A percentile compares a stretch with the other conserved stretches of the same genome.
Evolutionary conservation across 2,329 filamentous ascomycete genomes (phyloP).

Genomic region (Xylaria polymorpha): DNA sequence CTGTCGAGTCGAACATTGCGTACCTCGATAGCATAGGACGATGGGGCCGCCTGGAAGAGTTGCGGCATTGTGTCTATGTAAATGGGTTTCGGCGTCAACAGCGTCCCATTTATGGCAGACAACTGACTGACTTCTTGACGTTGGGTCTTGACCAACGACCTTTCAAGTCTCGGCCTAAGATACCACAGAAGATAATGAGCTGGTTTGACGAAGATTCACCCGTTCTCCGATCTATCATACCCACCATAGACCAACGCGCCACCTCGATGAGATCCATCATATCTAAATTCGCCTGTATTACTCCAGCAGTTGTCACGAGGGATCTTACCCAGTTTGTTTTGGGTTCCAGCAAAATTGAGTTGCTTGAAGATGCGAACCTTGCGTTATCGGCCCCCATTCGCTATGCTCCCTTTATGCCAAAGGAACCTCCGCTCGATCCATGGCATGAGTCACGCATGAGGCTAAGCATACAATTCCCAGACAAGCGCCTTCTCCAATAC

Average conservation of each 20-base stretch:
- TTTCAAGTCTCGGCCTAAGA: slow-evolving; percentile 68
- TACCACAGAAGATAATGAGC: slow-evolving; percentile 72
- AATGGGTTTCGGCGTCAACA: slow-evolving; percentile 85
- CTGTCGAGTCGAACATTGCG: slow-evolving; percentile 74
- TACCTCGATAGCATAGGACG: slow-evolving; percentile 78
- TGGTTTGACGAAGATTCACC: slow-evolving; percentile 81
- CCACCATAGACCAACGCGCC: slow-evolving; percentile 78
- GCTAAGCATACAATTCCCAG: slow-evolving; percentile 94
- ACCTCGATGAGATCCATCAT: slow-evolving; percentile 78
- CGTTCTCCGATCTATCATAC: slow-evolving; percentile 73
- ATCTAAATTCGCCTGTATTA: slow-evolving; percentile 91
- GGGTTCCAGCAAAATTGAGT: slow-evolving; percentile 67
- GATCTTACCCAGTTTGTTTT: slow-evolving; percentile 78
- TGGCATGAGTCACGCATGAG: slow-evolving; percentile 96
- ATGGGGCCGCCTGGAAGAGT: slow-evolving; percentile 78
- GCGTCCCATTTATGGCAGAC: slow-evolving; percentile 82
- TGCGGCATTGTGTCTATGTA: slow-evolving; percentile 83
- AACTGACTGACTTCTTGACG: slow-evolving; percentile 79
- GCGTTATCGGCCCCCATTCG: slow-evolving; percentile 67
- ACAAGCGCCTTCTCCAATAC: slow-evolving; percentile 95
- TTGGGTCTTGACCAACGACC: slow-evolving; percentile 70
- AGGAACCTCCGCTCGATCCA: slow-evolving; percentile 73
- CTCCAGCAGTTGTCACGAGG: slow-evolving; percentile 85
- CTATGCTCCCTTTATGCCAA: slow-evolving; percentile 67
- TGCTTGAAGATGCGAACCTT: slow-evolving; percentile 67